A percentile compares a stretch with the other conserved stretches of the same genome.
Conservation (phyloP, 768 basidiomycete species). For the Termitomyces sp. region DNA sequence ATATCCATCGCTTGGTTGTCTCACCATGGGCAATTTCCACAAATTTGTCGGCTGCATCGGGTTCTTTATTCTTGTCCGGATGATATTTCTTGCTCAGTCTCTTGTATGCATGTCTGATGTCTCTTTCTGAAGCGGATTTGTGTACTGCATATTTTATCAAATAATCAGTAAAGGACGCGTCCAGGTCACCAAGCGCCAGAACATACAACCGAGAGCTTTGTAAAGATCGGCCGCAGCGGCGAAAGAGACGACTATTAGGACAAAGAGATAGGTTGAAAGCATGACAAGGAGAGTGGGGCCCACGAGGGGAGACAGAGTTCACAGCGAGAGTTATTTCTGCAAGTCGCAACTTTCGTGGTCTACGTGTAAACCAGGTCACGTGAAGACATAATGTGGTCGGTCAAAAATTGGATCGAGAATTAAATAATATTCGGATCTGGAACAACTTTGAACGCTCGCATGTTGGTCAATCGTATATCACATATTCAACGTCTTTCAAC, state of each 20-base stretch:
- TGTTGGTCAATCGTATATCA: slow-evolving; percentile 15
- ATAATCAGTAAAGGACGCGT: slow-evolving; percentile 18
- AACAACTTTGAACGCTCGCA: neutral
- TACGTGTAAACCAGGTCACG: slow-evolving; percentile 19
- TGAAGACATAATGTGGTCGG: neutral
- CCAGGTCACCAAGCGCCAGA: slow-evolving; percentile 6
- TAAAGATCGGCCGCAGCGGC: slow-evolving; percentile 69
- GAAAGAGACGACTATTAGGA: slow-evolving; percentile 33
- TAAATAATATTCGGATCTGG: neutral
- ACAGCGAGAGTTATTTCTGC: slow-evolving; percentile 4
- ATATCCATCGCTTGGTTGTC: slow-evolving; percentile 15
- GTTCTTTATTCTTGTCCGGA: slow-evolving; percentile 92
- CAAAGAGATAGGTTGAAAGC: slow-evolving; percentile 28
- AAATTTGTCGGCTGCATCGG: slow-evolving; percentile 78
- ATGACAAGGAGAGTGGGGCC: slow-evolving; percentile 22
- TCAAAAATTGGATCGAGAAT: neutral
- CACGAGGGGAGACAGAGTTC: slow-evolving; percentile 3
- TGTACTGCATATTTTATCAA: slow-evolving; percentile 37
- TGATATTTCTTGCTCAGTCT: slow-evolving; percentile 84
- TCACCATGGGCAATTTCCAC: slow-evolving; percentile 87
- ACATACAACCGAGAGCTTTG: slow-evolving; percentile 76
- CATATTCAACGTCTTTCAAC: slow-evolving; percentile 8
- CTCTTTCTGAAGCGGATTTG: slow-evolving; percentile 77
- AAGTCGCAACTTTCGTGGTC: slow-evolving; percentile 7
- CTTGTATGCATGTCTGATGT: slow-evolving; percentile 91